Evolutionary conservation across 1,139 yeast species (phyloP).

Genomic region (Arxiozyma telluris): DNA sequence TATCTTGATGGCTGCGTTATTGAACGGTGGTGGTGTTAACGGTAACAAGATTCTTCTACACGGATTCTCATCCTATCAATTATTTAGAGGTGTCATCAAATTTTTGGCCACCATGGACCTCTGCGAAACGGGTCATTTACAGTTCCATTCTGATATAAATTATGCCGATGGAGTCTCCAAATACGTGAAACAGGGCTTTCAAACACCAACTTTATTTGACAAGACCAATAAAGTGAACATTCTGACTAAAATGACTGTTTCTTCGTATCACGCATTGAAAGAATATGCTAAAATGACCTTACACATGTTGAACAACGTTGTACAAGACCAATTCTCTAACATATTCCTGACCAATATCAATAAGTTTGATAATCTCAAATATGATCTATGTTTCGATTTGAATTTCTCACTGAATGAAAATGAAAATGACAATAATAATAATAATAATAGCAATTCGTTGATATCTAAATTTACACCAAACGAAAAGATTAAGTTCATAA

Average conservation of each 20-base stretch:
- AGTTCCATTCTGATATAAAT: constrained; percentile 43
- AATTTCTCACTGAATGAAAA: constrained; percentile 30
- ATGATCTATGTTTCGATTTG: constrained; percentile 54
- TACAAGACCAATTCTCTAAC: constrained; percentile 76
- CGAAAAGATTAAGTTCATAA: constrained; percentile 65
- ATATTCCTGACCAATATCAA: constrained; percentile 63
- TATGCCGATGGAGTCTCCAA: constrained; percentile 41
- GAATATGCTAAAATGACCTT: constrained; percentile 64
- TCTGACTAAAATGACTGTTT: constrained; percentile 69
- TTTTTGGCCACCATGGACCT: constrained; percentile 75
- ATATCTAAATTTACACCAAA: constrained; percentile 47
- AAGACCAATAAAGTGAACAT: constrained; percentile 66
- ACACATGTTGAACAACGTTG: constrained; percentile 62
- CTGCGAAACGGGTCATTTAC: constrained; percentile 50
- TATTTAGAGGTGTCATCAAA: constrained; percentile 78
- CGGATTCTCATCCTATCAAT: constrained; percentile 87
- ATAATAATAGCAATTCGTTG: constrained; percentile 17
- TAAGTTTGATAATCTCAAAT: constrained; percentile 46
- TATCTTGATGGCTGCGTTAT: constrained; percentile 64
- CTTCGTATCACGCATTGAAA: constrained; percentile 55
- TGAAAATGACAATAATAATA: constrained; percentile 4
- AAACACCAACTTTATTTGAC: constrained; percentile 69
- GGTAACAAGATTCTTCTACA: constrained; percentile 69
- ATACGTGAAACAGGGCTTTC: constrained; percentile 52
- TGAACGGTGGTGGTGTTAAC: constrained; percentile 74